phyloP scores from a whole-genome alignment of 345 rosid genomes.

The Populus alba region DNA sequence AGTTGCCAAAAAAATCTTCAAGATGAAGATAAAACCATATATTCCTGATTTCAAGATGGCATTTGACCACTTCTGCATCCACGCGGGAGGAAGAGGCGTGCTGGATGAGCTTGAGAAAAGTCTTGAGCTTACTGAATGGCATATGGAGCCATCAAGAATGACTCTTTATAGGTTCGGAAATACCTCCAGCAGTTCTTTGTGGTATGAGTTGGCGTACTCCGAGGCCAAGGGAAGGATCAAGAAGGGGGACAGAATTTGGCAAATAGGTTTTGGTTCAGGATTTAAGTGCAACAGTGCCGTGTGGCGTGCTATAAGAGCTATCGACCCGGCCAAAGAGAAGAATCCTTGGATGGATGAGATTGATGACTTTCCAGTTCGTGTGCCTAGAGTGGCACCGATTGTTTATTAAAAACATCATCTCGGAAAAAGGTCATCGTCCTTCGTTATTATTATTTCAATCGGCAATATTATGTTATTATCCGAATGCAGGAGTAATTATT shows the following conservation, averaged over 20 bases:
- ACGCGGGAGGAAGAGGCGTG: constrained; percentile 86
- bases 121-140: constrained; percentile 66
- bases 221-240: constrained; percentile 87
- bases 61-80: constrained; percentile 86
- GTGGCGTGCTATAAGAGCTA: constrained; percentile 68
- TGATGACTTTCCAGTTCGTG: constrained; percentile 65
- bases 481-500: too few relatives aligned
- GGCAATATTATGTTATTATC: too few relatives aligned
- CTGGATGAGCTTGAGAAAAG: constrained; percentile 84
- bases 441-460: too few relatives aligned
- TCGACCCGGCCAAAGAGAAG: constrained; percentile 68
- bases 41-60: constrained; percentile 85
- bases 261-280: constrained; percentile 90
- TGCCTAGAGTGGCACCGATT: constrained; percentile 18
- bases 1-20: constrained; percentile 60
- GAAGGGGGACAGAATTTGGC: constrained; percentile 84
- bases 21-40: constrained; percentile 61
- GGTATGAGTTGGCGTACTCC: constrained; percentile 83
- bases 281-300: constrained; percentile 94
- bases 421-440: too few relatives aligned
- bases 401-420: not conserved
- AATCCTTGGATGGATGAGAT: constrained; percentile 88
- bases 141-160: constrained; percentile 97
- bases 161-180: constrained; percentile 80
- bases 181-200: constrained; percentile 83